Conservation (phyloP, 2,329 filamentous ascomycete genomes). For the Penicillium sumatraense region DNA sequence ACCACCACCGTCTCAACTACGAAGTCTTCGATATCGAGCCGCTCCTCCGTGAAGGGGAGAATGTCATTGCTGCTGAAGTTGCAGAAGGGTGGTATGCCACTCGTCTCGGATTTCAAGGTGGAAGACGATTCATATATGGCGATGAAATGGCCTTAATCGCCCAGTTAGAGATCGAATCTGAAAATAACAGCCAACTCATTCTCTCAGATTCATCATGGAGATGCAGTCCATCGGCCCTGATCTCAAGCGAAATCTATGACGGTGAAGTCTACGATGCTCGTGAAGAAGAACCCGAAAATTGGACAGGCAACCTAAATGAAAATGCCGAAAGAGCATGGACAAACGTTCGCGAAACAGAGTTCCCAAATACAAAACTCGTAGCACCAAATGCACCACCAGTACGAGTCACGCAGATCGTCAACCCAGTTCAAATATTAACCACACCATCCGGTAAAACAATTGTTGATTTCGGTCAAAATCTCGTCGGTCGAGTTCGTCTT, state of each 20-base stretch:
- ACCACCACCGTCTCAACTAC: conserved; percentile 39
- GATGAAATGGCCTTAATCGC: conserved; percentile 31
- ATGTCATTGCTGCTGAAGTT: conserved; percentile 49
- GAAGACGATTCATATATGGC: conserved; percentile 29
- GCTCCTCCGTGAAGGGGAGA: conserved; percentile 42
- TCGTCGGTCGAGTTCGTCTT: conserved; percentile 57
- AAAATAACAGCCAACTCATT: conserved; percentile 12
- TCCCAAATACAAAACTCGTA: conserved; percentile 41
- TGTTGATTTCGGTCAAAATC: conserved; percentile 63
- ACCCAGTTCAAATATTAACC: conserved; percentile 31
- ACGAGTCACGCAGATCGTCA: conserved; percentile 37
- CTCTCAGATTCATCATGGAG: conserved; percentile 33
- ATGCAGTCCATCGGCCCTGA: conserved; percentile 23
- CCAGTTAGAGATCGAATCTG: conserved; percentile 33
- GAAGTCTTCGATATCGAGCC: conserved; percentile 58
- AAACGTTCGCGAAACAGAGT: conserved; percentile 36
- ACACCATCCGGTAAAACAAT: conserved; percentile 53
- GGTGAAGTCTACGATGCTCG: conserved; percentile 57
- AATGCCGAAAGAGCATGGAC: too few species aligned
- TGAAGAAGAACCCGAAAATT: conserved; percentile 29
- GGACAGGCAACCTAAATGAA: conserved; percentile 27
- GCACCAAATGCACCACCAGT: conserved; percentile 53
- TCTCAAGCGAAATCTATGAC: conserved; percentile 53
- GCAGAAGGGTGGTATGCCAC: conserved; percentile 57
- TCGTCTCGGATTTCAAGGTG: conserved; percentile 35